Conservation (phyloP, 805 yeast genomes). For the Zygosaccharomyces siamensis region DNA sequence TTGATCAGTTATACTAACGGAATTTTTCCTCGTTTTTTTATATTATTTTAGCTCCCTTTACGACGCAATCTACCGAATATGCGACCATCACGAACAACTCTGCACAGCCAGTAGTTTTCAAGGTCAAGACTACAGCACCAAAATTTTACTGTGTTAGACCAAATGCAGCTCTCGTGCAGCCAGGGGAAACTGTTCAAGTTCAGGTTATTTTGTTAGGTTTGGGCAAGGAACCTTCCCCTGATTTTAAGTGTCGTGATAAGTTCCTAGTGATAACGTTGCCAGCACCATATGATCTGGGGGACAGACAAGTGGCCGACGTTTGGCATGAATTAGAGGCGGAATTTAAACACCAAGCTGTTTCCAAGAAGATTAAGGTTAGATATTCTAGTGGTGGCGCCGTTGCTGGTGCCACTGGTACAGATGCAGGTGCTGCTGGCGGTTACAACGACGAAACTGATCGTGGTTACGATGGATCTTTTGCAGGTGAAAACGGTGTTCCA, state of each 20-base stretch:
- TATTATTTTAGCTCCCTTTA: constrained; percentile 57
- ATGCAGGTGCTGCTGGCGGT: constrained; percentile 16
- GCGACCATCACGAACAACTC: constrained; percentile 52
- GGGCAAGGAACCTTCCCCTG: constrained; percentile 65
- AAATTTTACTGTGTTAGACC: constrained; percentile 94
- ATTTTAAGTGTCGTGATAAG: constrained; percentile 83
- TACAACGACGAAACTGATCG: constrained; percentile 21
- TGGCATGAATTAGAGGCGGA: constrained; percentile 72
- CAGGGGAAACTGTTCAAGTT: constrained; percentile 69
- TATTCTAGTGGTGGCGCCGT: constrained; percentile 34
- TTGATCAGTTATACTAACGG: background rate
- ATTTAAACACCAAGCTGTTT: constrained; percentile 49
- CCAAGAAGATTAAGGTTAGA: constrained; percentile 64
- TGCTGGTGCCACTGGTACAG: constrained; percentile 12
- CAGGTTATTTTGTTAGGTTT: constrained; percentile 84
- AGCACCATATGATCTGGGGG: constrained; percentile 53
- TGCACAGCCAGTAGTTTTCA: constrained; percentile 67
- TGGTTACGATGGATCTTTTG: constrained; percentile 12
- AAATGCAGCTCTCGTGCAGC: constrained; percentile 73
- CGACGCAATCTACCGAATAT: constrained; percentile 61
- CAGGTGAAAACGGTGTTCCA: constrained; percentile 4
- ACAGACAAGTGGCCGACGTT: constrained; percentile 55
- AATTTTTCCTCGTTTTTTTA: background rate
- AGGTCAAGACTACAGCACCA: constrained; percentile 98
- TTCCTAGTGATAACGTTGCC: constrained; percentile 86